Evolutionary conservation across 2,329 filamentous ascomycete species (phyloP).

Genomic region (Fusarium sp.): DNA sequence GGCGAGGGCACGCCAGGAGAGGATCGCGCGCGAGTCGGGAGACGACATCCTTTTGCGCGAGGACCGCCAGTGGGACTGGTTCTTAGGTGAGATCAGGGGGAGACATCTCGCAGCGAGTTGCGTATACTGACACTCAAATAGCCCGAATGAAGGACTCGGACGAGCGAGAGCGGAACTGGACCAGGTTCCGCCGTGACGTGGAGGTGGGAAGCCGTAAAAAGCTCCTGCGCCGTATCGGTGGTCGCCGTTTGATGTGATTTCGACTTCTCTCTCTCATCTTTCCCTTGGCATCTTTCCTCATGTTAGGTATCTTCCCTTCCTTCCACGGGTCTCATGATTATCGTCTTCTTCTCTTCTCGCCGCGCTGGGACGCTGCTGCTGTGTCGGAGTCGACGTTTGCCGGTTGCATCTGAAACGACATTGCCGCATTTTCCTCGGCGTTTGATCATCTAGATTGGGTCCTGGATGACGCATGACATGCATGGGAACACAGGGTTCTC

Average conservation of each 20-base stretch:
- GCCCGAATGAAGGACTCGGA: constrained; percentile 65
- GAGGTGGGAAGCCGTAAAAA: constrained; percentile 52
- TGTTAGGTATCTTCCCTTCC: background rate
- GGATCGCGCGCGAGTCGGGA: constrained; percentile 67
- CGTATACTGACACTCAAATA: constrained; percentile 43
- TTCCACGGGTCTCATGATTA: background rate
- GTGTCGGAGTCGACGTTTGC: constrained; percentile 31
- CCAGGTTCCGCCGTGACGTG: constrained; percentile 54
- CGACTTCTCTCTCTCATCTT: constrained; percentile 1
- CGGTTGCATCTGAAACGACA: constrained; percentile 38
- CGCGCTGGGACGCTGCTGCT: constrained; percentile 39
- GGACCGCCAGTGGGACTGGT: constrained; percentile 71
- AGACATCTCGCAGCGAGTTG: background rate
- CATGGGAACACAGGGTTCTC: constrained; percentile 22
- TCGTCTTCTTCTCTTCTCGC: constrained; percentile 1
- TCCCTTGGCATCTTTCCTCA: background rate
- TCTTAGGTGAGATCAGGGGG: constrained; percentile 61
- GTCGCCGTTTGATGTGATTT: constrained; percentile 43
- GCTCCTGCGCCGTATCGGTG: constrained; percentile 56
- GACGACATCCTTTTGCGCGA: constrained; percentile 68
- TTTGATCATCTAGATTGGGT: constrained; percentile 42
- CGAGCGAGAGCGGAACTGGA: constrained; percentile 63
- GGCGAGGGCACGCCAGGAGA: constrained; percentile 65
- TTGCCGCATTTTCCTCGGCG: constrained; percentile 45
- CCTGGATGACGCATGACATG: constrained; percentile 23